Evolutionary conservation across 306 rosid species (phyloP).

Genomic region (Pueraria montana): DNA sequence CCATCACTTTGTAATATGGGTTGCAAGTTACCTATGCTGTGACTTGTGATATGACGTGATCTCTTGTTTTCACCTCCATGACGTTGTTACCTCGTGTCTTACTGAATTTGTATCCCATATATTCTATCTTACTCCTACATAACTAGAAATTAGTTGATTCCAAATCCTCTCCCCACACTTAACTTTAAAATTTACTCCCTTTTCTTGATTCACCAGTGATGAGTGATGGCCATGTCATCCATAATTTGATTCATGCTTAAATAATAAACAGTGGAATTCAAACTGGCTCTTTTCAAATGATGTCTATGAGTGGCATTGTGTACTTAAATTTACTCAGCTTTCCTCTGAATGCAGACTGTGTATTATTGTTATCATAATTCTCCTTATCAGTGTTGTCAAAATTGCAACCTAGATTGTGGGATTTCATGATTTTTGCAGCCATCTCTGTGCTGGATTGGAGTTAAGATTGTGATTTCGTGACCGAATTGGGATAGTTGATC

Average conservation of each 20-base stretch:
- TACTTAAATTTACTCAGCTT: background rate
- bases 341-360: background rate
- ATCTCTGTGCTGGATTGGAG: background rate
- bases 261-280: background rate
- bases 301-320: background rate
- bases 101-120: background rate
- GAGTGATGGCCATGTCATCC: background rate
- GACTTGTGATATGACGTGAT: background rate
- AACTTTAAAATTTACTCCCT: background rate
- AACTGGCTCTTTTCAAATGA: conserved; percentile 7
- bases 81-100: background rate
- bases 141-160: background rate
- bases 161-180: conserved; percentile 7
- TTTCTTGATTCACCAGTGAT: background rate
- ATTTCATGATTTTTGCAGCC: background rate
- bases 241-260: background rate
- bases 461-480: background rate
- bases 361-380: conserved; percentile 14
- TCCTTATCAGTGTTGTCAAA: background rate
- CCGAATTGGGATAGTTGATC: background rate
- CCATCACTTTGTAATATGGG: background rate
- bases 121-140: background rate
- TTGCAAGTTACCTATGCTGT: background rate
- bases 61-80: background rate
- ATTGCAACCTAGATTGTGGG: background rate